Conservation (phyloP, 805 yeast genomes). For the Candida rishiriensis region DNA sequence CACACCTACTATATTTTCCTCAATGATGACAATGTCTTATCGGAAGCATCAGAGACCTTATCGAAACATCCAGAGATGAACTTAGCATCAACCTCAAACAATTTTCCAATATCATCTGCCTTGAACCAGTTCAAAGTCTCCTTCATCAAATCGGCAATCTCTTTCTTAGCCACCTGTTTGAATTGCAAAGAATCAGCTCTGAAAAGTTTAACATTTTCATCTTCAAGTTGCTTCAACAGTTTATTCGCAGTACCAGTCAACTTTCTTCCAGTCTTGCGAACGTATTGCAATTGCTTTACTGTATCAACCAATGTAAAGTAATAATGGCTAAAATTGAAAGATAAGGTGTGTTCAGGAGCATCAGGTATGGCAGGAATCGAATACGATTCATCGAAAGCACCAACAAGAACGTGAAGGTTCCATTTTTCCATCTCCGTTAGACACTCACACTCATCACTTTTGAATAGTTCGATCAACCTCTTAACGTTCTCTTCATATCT, state of each 20-base stretch:
- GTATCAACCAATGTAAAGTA: conserved; percentile 21
- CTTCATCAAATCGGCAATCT: conserved; percentile 7
- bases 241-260: neutral
- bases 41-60: conserved; percentile 9
- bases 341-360: conserved; percentile 12
- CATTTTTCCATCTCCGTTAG: conserved; percentile 36
- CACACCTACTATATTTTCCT: conserved; percentile 8
- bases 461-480: conserved; percentile 10
- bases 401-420: conserved; percentile 15
- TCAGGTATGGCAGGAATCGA: conserved; percentile 4
- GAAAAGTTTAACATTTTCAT: conserved; percentile 6
- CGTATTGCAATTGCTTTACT: conserved; percentile 14
- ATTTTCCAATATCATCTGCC: conserved; percentile 13
- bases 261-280: conserved; percentile 1
- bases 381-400: no score
- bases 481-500: conserved; percentile 20
- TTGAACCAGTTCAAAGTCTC: conserved; percentile 15
- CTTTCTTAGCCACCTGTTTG: conserved; percentile 8
- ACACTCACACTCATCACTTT: conserved; percentile 9
- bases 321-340: conserved; percentile 20
- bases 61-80: conserved; percentile 9
- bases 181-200: conserved; percentile 15
- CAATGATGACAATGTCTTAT: conserved; percentile 11
- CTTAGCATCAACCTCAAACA: conserved; percentile 14
- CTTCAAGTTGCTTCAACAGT: neutral